phyloP scores from a whole-genome alignment of 2,329 filamentous ascomycete species.

The Exophiala mesophila region DNA sequence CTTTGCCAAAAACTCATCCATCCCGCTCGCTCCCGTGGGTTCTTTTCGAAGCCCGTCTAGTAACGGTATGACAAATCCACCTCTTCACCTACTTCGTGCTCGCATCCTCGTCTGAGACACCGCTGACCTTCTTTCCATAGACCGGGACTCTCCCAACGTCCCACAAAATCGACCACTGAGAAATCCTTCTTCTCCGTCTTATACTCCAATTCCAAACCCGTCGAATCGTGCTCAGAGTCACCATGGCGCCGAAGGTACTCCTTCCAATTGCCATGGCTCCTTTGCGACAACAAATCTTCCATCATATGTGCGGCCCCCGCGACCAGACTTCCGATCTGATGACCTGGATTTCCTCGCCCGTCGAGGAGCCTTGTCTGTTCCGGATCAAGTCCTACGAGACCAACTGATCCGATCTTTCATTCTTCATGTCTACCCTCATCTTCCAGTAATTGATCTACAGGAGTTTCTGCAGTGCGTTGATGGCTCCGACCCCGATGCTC shows the following conservation, averaged over 20 bases:
- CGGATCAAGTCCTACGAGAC: constrained; percentile 64
- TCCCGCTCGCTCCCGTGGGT: neutral
- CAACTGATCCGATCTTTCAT: constrained; percentile 76
- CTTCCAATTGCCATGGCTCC: neutral
- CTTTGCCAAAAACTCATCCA: neutral
- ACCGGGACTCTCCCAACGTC: neutral
- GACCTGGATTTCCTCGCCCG: constrained; percentile 15
- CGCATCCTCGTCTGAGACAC: neutral
- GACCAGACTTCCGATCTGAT: constrained; percentile 10
- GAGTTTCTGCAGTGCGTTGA: constrained; percentile 30
- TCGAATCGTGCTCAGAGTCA: constrained; percentile 54
- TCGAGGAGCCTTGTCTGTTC: constrained; percentile 69
- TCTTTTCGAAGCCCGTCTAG: neutral
- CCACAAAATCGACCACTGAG: neutral
- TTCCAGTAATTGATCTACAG: constrained; percentile 67
- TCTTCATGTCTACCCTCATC: constrained; percentile 87
- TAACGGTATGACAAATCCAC: neutral
- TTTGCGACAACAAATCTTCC: constrained; percentile 7
- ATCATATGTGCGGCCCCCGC: constrained; percentile 15
- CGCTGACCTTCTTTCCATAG: neutral
- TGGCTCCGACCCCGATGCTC: constrained; percentile 65
- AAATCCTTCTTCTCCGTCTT: neutral
- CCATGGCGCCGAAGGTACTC: neutral
- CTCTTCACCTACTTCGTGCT: no score
- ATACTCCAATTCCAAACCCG: constrained; percentile 66